Evolutionary conservation across 2,329 filamentous ascomycete species (phyloP).

Genomic region (Neoscytalidium dimidiatum): DNA sequence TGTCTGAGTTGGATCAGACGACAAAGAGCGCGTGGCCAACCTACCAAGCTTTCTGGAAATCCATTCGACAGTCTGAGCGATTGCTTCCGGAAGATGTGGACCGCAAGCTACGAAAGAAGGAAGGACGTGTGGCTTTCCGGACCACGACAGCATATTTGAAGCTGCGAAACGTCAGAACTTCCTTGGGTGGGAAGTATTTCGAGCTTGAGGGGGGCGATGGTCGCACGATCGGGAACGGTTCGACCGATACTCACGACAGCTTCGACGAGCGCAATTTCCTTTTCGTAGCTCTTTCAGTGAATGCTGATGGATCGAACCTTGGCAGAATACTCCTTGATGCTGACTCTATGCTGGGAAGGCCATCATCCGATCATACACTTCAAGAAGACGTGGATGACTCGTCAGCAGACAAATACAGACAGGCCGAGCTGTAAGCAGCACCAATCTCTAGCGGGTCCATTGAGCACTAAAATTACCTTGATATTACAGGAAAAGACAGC

Average conservation of each 20-base stretch:
- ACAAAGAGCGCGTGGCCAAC: background rate
- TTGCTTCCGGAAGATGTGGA: background rate
- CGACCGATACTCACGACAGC: background rate
- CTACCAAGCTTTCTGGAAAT: background rate
- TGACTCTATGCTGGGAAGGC: background rate
- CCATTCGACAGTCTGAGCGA: background rate
- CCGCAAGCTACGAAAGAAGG: background rate
- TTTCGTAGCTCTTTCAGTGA: background rate
- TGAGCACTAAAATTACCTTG: background rate
- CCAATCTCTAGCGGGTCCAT: background rate
- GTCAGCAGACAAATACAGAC: background rate
- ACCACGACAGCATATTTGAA: background rate
- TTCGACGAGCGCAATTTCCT: background rate
- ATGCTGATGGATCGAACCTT: background rate
- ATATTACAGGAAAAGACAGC: background rate
- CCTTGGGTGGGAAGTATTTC: background rate
- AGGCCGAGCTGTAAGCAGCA: background rate
- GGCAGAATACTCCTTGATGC: background rate
- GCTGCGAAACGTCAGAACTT: background rate
- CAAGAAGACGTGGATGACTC: background rate
- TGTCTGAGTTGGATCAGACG: background rate
- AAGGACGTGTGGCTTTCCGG: background rate
- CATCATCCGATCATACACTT: background rate
- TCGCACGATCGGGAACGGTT: background rate
- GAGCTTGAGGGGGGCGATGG: background rate